Percentiles rank a stretch among this genome's conserved stretches.
phyloP scores from a whole-genome alignment of 805 yeast species.

The Maudiozyma turicensis region DNA sequence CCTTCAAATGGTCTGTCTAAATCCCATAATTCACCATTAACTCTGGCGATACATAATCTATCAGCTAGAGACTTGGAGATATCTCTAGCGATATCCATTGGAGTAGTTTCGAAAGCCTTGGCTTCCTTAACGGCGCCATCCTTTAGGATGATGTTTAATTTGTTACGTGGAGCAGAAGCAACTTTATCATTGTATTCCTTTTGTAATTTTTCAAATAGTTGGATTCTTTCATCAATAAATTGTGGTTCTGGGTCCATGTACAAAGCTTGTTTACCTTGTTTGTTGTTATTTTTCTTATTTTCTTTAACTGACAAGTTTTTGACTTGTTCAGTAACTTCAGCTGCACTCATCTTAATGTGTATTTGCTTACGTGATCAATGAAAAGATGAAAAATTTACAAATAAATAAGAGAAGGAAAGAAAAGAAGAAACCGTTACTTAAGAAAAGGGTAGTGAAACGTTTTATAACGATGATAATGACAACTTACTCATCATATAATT shows the following conservation, averaged over 20 bases:
- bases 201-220: constrained; percentile 71
- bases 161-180: constrained; percentile 49
- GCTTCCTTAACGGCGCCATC: constrained; percentile 79
- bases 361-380: background rate
- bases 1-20: constrained; percentile 85
- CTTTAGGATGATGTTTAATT: constrained; percentile 72
- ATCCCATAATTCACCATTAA: constrained; percentile 90
- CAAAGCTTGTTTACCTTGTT: constrained; percentile 27
- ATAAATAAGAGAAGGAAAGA: too few species aligned
- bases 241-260: constrained; percentile 71
- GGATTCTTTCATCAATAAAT: constrained; percentile 70
- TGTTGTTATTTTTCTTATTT: constrained; percentile 32
- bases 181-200: constrained; percentile 64
- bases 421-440: too few species aligned
- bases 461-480: too few species aligned
- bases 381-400: background rate
- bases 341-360: constrained; percentile 10
- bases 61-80: constrained; percentile 85
- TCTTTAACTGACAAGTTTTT: constrained; percentile 32
- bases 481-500: too few species aligned
- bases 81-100: constrained; percentile 70
- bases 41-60: constrained; percentile 83
- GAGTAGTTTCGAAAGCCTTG: constrained; percentile 81
- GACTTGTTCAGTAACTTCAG: constrained; percentile 31
- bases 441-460: too few species aligned